Conservation (phyloP, 2,329 filamentous ascomycete genomes). For the Fusarium torulosum region DNA sequence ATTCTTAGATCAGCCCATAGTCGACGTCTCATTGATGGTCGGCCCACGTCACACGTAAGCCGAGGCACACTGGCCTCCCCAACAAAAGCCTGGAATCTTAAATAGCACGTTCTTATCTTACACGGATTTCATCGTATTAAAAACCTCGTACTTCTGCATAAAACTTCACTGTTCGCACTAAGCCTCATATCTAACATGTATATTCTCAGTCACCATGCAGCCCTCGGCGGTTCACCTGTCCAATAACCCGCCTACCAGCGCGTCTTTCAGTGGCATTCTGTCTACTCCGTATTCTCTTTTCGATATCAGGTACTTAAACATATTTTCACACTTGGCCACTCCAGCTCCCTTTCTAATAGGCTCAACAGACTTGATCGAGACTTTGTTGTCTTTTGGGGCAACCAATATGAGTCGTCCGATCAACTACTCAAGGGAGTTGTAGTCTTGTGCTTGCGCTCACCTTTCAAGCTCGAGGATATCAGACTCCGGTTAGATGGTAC, state of each 20-base stretch:
- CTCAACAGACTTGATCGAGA: conserved; percentile 76
- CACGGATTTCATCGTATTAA: background rate
- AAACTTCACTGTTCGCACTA: background rate
- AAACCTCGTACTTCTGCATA: background rate
- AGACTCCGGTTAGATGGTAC: conserved; percentile 77
- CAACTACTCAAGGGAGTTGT: conserved; percentile 79
- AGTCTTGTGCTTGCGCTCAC: conserved; percentile 76
- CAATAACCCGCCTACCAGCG: background rate
- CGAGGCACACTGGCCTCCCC: conserved; percentile 11
- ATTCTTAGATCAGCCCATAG: conserved; percentile 25
- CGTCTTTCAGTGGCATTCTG: conserved; percentile 1
- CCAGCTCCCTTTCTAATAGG: background rate
- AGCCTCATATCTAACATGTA: background rate
- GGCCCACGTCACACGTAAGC: conserved; percentile 27
- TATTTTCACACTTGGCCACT: background rate
- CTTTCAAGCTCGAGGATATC: conserved; percentile 78
- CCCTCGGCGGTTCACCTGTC: background rate
- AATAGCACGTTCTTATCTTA: conserved; percentile 1
- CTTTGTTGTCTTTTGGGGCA: conserved; percentile 81
- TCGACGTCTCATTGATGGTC: conserved; percentile 1
- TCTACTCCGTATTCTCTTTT: conserved; percentile 51
- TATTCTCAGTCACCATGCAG: conserved; percentile 10
- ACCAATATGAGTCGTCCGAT: conserved; percentile 78
- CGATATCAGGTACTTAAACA: conserved; percentile 63
- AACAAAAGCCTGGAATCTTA: background rate